phyloP scores from a whole-genome alignment of 164 flowering plant species.

The Taxillus chinensis region DNA sequence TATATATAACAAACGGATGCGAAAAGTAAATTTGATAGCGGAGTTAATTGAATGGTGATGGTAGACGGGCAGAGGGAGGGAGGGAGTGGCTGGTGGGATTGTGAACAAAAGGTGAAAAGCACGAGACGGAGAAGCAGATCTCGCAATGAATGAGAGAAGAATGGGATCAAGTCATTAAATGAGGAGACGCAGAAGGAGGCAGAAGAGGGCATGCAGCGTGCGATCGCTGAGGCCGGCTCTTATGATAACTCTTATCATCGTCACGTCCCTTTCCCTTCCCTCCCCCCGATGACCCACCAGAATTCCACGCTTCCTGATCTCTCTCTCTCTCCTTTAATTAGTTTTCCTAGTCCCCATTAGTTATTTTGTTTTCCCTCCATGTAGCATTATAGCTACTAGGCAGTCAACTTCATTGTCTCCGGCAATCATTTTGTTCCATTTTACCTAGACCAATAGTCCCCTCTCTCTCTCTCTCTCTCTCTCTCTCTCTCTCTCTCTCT shows the following conservation, averaged over 20 bases:
- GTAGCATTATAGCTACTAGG: conserved; percentile 4
- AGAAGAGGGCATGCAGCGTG: conserved; percentile 1
- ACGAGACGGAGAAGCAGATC: conserved; percentile 32
- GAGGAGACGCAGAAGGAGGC: conserved; percentile 5
- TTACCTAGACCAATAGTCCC: no score
- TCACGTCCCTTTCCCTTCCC: conserved; percentile 69
- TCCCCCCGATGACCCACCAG: conserved; percentile 54
- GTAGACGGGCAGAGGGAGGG: conserved; percentile 5
- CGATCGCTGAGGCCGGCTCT: conserved; percentile 15
- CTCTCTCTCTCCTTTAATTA: not conserved
- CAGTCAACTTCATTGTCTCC: no score
- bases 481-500: no score
- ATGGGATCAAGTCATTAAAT: no score
- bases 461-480: no score
- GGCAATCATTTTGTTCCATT: no score
- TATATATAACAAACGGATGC: no score
- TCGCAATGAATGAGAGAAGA: conserved; percentile 36
- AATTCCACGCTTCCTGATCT: conserved; percentile 46
- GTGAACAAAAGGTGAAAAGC: conserved; percentile 69
- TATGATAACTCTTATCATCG: conserved; percentile 60
- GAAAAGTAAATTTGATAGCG: no score
- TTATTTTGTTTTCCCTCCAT: not conserved
- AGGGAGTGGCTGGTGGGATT: conserved; percentile 54
- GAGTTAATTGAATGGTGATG: no score
- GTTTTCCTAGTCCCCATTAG: not conserved